Conservation (phyloP, 306 rosid genomes). For the Neltuma alba region DNA sequence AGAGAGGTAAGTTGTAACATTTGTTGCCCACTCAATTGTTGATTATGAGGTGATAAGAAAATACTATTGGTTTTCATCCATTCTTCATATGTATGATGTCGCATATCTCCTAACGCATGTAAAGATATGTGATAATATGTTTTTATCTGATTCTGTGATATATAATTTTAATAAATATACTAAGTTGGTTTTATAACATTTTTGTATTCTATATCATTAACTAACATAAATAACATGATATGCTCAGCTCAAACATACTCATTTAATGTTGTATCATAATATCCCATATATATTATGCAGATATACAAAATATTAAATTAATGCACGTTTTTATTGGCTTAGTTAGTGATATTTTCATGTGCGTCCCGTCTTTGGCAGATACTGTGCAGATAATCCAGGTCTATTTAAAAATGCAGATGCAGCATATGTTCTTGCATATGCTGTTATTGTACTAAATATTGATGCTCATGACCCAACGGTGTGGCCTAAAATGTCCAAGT, state of each 20-base stretch:
- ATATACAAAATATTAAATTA: not conserved
- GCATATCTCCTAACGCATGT: not conserved
- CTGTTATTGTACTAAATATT: slow-evolving; percentile 91
- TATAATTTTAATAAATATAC: too few relatives aligned
- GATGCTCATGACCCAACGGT: slow-evolving; percentile 98
- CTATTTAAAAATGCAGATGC: slow-evolving; percentile 96
- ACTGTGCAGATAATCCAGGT: slow-evolving; percentile 92
- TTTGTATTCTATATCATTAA: not conserved
- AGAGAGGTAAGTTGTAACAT: slow-evolving; percentile 60
- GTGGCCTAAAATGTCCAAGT: slow-evolving; percentile 98
- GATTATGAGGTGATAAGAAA: not conserved
- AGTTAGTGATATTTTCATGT: slow-evolving; percentile 33
- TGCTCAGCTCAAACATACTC: not conserved
- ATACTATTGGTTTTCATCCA: not conserved
- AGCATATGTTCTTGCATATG: slow-evolving; percentile 95
- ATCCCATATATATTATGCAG: too few relatives aligned
- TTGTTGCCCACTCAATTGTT: not conserved
- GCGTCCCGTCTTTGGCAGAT: slow-evolving; percentile 62
- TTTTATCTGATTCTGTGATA: not conserved
- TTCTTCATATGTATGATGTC: not conserved
- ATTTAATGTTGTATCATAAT: too few relatives aligned
- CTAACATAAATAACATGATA: too few relatives aligned
- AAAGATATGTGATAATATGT: not conserved
- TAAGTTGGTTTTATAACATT: not conserved
- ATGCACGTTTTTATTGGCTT: slow-evolving; percentile 32